phyloP scores from a whole-genome alignment of 2,329 filamentous ascomycete species.

The Botrytis galanthina region DNA sequence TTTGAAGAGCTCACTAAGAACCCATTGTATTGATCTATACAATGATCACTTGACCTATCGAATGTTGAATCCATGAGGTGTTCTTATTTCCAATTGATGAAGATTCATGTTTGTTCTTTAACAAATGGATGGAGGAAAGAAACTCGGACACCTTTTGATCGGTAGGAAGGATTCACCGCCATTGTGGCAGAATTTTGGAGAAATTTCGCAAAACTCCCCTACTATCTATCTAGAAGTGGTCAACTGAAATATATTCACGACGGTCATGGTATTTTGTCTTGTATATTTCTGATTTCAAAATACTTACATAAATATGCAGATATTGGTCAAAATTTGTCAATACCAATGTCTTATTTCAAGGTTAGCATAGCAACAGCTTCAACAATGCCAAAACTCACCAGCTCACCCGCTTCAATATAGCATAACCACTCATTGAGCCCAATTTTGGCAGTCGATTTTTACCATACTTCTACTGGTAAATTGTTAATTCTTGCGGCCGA shows the following conservation, averaged over 20 bases:
- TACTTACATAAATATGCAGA: neutral
- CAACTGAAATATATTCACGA: neutral
- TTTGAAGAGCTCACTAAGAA: neutral
- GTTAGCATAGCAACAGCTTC: conserved; percentile 12
- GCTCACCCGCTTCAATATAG: conserved; percentile 26
- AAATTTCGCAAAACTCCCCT: neutral
- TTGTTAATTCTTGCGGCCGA: conserved; percentile 57
- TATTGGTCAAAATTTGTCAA: neutral
- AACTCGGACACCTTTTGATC: neutral
- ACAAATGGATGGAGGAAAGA: neutral
- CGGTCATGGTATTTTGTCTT: neutral
- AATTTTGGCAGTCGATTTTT: conserved; percentile 59
- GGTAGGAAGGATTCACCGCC: neutral
- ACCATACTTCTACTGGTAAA: conserved; percentile 37
- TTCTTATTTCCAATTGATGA: neutral
- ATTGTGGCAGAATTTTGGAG: neutral
- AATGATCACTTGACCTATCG: neutral
- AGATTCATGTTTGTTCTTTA: neutral
- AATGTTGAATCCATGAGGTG: neutral
- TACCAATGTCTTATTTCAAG: conserved; percentile 19
- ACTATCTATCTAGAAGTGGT: neutral
- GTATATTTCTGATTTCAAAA: neutral
- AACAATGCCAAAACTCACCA: neutral
- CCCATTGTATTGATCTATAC: neutral
- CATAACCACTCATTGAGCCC: conserved; percentile 43